phyloP scores from a whole-genome alignment of 768 basidiomycete species.

The Coprinellus aureogranulatus region DNA sequence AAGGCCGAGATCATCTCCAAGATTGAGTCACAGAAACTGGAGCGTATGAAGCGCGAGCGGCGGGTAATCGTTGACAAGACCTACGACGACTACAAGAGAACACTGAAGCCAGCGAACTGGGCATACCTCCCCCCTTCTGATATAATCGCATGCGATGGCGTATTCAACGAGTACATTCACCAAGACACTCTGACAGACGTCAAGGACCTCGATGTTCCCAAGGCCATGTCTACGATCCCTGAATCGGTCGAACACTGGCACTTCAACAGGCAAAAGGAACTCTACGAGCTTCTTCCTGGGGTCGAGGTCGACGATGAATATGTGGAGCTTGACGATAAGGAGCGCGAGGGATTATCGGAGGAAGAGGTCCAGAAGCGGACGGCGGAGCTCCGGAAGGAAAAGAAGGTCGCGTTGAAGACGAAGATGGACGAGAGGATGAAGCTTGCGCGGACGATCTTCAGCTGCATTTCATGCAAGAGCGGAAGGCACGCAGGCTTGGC shows the following conservation, averaged over 20 bases:
- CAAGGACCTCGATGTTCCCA: not conserved
- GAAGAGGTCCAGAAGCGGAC: constrained; percentile 1
- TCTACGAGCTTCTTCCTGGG: constrained; percentile 9
- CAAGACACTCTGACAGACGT: not conserved
- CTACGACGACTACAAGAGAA: constrained; percentile 6
- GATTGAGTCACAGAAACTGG: not conserved
- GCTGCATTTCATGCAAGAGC: constrained; percentile 1
- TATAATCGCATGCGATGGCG: not conserved
- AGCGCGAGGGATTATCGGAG: not conserved
- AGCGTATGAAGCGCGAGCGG: constrained; percentile 6
- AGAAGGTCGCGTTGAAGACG: not conserved
- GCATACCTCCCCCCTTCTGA: not conserved
- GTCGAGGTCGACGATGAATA: not conserved
- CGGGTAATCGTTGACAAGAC: not conserved
- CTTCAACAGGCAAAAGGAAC: not conserved
- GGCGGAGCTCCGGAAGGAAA: not conserved
- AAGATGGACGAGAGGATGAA: constrained; percentile 7
- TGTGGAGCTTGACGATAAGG: not conserved
- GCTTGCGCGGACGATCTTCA: constrained; percentile 4
- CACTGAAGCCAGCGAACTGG: constrained; percentile 8
- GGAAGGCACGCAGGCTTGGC: not conserved
- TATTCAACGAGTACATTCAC: constrained; percentile 1
- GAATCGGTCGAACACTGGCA: not conserved
- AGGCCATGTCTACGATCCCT: not conserved
- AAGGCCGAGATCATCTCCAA: not conserved